phyloP scores from a whole-genome alignment of 1,139 yeast genomes.

The Yamadazyma spencermartinsiae region DNA sequence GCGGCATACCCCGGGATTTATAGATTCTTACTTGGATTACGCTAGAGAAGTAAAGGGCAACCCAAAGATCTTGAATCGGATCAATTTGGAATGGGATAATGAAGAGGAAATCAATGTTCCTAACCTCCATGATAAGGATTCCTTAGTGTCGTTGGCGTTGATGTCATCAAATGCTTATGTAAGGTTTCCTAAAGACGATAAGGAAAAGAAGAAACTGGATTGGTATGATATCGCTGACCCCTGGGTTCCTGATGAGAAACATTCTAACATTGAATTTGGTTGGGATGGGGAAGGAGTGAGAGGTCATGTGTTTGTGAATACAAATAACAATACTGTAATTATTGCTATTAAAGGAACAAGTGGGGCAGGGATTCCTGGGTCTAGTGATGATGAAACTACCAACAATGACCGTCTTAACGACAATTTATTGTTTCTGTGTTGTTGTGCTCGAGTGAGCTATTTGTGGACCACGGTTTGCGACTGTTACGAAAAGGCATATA shows the following conservation, averaged over 20 bases:
- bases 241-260: slow-evolving; percentile 47
- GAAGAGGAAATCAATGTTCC: slow-evolving; percentile 59
- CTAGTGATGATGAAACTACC: slow-evolving; percentile 76
- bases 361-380: slow-evolving; percentile 76
- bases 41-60: slow-evolving; percentile 50
- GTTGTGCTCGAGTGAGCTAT: slow-evolving; percentile 92
- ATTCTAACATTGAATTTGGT: slow-evolving; percentile 57
- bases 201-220: slow-evolving; percentile 52
- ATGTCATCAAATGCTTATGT: slow-evolving; percentile 95
- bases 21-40: slow-evolving; percentile 65
- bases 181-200: slow-evolving; percentile 66
- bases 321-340: slow-evolving; percentile 65
- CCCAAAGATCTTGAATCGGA: slow-evolving; percentile 38
- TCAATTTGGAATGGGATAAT: slow-evolving; percentile 57
- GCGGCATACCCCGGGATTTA: slow-evolving; percentile 59
- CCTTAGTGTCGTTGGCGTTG: slow-evolving; percentile 73
- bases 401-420: slow-evolving; percentile 83
- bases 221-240: slow-evolving; percentile 81
- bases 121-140: slow-evolving; percentile 68
- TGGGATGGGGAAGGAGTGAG: slow-evolving; percentile 86
- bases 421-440: slow-evolving; percentile 86
- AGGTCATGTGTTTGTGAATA: slow-evolving; percentile 84
- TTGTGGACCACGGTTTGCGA: slow-evolving; percentile 96
- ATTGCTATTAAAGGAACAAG: slow-evolving; percentile 91
- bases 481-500: slow-evolving; percentile 81